phyloP scores from a whole-genome alignment of 78 protist species.

The Dictyostelium capitatum region DNA sequence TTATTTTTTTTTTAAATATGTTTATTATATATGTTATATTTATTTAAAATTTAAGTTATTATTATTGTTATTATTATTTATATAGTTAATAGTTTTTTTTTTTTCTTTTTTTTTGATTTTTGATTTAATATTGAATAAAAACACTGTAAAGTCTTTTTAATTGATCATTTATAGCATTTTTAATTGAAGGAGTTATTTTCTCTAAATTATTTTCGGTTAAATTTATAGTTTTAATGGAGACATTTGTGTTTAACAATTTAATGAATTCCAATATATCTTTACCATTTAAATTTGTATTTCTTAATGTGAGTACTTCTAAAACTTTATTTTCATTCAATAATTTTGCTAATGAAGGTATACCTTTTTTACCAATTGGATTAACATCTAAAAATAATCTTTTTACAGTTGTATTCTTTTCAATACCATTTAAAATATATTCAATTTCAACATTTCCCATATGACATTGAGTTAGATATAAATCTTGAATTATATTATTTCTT shows the following conservation, averaged over 20 bases:
- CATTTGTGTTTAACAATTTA: constrained; percentile 19
- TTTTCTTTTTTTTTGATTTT: background rate
- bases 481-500: constrained; percentile 26
- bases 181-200: background rate
- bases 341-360: background rate
- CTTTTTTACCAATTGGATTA: constrained; percentile 68
- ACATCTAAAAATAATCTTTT: constrained; percentile 44
- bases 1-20: background rate
- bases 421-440: background rate
- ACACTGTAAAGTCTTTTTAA: constrained; percentile 10
- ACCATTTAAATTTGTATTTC: constrained; percentile 41
- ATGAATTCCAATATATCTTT: constrained; percentile 46
- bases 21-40: background rate
- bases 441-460: constrained; percentile 19
- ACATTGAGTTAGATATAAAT: constrained; percentile 26
- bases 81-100: background rate
- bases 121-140: constrained; percentile 2
- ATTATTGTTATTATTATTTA: background rate
- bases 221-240: constrained; percentile 30
- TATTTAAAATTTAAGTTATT: too few relatives aligned
- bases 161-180: background rate
- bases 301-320: constrained; percentile 40
- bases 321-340: constrained; percentile 17
- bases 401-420: constrained; percentile 4
- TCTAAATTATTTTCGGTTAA: constrained; percentile 31